Conservation (phyloP, 2,329 filamentous ascomycete species). For the Fusarium coicis region DNA sequence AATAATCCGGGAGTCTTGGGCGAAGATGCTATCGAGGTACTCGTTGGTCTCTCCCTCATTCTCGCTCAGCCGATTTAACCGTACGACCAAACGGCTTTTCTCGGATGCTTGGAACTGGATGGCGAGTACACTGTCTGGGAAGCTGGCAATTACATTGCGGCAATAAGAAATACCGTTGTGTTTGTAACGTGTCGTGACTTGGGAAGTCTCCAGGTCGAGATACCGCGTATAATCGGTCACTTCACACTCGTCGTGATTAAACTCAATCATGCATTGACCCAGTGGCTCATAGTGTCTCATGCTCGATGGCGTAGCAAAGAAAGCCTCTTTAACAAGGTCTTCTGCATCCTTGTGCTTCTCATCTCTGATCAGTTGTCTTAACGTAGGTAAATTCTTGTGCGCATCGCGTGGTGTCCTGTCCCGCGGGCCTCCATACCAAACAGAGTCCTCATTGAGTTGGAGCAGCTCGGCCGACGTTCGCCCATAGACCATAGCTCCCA, state of each 20-base stretch:
- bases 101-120: slow-evolving; percentile 34
- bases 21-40: slow-evolving; percentile 38
- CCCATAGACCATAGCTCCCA: slow-evolving; percentile 56
- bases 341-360: slow-evolving; percentile 41
- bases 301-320: slow-evolving; percentile 41
- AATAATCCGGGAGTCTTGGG: slow-evolving; percentile 23
- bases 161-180: slow-evolving; percentile 45
- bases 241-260: slow-evolving; percentile 48
- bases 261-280: slow-evolving; percentile 50
- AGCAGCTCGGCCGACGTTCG: slow-evolving; percentile 54
- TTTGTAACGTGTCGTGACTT: slow-evolving; percentile 51
- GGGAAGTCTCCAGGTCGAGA: slow-evolving; percentile 52
- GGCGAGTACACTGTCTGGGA: slow-evolving; percentile 52
- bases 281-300: slow-evolving; percentile 48
- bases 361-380: slow-evolving; percentile 40
- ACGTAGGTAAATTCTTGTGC: slow-evolving; percentile 14
- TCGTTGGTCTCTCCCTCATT: slow-evolving; percentile 43
- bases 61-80: slow-evolving; percentile 39
- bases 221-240: slow-evolving; percentile 50
- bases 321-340: slow-evolving; percentile 33
- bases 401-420: slow-evolving; percentile 54
- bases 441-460: slow-evolving; percentile 59
- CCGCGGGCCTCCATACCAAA: slow-evolving; percentile 59
- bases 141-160: slow-evolving; percentile 55
- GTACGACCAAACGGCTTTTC: slow-evolving; percentile 36